Evolutionary conservation across 2,329 filamentous ascomycete genomes (phyloP).

Genomic region (Alternaria gaisen): DNA sequence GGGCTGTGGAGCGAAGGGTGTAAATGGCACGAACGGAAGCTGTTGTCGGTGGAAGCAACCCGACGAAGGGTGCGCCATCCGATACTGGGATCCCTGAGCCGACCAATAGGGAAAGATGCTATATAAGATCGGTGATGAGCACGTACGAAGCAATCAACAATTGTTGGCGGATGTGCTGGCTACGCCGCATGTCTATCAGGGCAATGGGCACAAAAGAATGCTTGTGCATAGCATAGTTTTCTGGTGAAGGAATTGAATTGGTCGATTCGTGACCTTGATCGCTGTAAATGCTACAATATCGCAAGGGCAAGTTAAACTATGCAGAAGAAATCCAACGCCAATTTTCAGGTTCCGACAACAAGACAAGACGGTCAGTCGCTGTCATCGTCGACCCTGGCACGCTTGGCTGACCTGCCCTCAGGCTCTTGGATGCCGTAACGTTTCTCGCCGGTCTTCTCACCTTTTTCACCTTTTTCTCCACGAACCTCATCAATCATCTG

Average conservation of each 20-base stretch:
- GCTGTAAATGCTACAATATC: slow-evolving; percentile 10
- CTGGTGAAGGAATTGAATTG: background rate
- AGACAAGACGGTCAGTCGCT: slow-evolving; percentile 38
- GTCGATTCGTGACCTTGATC: slow-evolving; percentile 1
- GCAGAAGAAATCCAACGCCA: slow-evolving; percentile 16
- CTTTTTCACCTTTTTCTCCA: slow-evolving; percentile 63
- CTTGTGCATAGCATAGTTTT: background rate
- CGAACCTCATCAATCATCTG: slow-evolving; percentile 86
- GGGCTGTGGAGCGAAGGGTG: slow-evolving; percentile 22
- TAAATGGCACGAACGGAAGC: slow-evolving; percentile 23
- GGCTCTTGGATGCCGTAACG: slow-evolving; percentile 78
- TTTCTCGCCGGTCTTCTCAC: slow-evolving; percentile 70
- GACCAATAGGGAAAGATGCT: slow-evolving; percentile 16
- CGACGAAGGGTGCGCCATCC: slow-evolving; percentile 29
- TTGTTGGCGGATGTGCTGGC: background rate
- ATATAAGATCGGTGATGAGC: background rate
- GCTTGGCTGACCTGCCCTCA: slow-evolving; percentile 66
- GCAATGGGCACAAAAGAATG: background rate
- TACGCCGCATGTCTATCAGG: background rate
- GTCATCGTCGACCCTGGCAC: slow-evolving; percentile 80
- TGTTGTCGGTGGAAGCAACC: slow-evolving; percentile 18
- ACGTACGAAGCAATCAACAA: background rate
- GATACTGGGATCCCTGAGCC: slow-evolving; percentile 10
- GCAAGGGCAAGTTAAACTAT: slow-evolving; percentile 2
- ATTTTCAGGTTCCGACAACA: background rate